Percentiles rank a stretch among this genome's conserved stretches.
Conservation (phyloP, 805 yeast genomes). For the Suhomyces vadensis region DNA sequence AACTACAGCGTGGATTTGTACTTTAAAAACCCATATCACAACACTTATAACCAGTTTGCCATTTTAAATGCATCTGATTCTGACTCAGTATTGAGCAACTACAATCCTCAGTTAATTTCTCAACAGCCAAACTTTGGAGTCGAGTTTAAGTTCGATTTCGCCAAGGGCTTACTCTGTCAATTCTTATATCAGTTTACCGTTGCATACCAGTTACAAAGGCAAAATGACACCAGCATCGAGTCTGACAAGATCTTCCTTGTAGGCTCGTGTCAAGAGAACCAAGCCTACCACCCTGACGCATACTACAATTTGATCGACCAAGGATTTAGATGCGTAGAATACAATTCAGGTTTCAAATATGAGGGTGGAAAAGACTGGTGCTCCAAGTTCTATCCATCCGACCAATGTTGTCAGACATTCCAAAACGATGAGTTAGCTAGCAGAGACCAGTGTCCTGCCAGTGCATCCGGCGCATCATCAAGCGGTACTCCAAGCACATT, state of each 20-base stretch:
- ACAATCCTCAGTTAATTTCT: slow-evolving; percentile 15
- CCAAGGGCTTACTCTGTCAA: slow-evolving; percentile 18
- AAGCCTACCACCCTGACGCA: slow-evolving; percentile 13
- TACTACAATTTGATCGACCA: slow-evolving; percentile 9
- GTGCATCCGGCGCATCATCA: not conserved
- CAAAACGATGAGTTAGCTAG: slow-evolving; percentile 12
- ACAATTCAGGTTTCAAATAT: slow-evolving; percentile 16
- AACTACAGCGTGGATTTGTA: slow-evolving; percentile 19
- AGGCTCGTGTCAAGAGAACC: slow-evolving; percentile 18
- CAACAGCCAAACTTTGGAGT: slow-evolving; percentile 16
- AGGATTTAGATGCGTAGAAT: slow-evolving; percentile 19
- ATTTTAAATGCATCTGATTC: slow-evolving; percentile 13
- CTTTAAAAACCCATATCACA: slow-evolving; percentile 15
- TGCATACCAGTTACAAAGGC: slow-evolving; percentile 14
- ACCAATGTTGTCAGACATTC: slow-evolving; percentile 16
- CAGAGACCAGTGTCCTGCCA: slow-evolving; percentile 14
- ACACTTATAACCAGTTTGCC: slow-evolving; percentile 11
- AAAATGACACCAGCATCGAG: slow-evolving; percentile 2
- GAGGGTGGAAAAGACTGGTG: slow-evolving; percentile 23
- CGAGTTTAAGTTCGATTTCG: slow-evolving; percentile 17
- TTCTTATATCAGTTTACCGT: slow-evolving; percentile 20
- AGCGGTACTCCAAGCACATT: not conserved
- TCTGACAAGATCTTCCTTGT: slow-evolving; percentile 19
- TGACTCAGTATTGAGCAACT: slow-evolving; percentile 7
- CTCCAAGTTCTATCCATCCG: slow-evolving; percentile 14